Evolutionary conservation across 2,329 filamentous ascomycete species (phyloP), one percentile per base, ranked within the genome.

Genomic region (Salinomyces thailandicus): DNA sequence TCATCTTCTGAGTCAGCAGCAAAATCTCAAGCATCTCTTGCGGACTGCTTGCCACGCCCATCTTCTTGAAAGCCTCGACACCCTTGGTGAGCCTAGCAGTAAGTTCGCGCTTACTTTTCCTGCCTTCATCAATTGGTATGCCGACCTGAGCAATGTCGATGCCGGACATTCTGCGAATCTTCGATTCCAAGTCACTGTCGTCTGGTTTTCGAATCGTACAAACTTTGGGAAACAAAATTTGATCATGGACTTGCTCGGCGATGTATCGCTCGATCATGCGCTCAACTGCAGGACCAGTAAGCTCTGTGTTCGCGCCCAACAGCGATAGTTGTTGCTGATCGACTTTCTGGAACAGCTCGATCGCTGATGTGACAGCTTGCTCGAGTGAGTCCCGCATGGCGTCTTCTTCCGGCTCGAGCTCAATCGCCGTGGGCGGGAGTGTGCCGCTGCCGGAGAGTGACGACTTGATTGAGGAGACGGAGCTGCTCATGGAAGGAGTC

Each of bases 101-200:
- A 18, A 98, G 70, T 50, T 91, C 82, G 44, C 85, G 77, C 55
- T 94, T 96, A 20, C 79, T 84, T 47, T 72, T 72, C 36, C 73
- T 73, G 0, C 85, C 85, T 30, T 82, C 82, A 41, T 87, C 81
- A 31, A 95, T 84, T 3, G 76, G 71, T 35, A 98, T 86, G 1
- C 91, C 91, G 12, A 98, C 77, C 60, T 98, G 91, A 2, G 86
- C 91, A 36, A 98, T 82, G 59, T 98, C 91, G 38, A 98, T 79
- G 51, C 80, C 83, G 51, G 85, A 78, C 85, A 96, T 96, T 57
- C 93, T 85, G 28, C 83, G 77, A 37, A 95, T 91, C 54, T 91
- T 86, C 17, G 78, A 75, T 55, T 96, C 89, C 5, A 98, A 68
- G 50, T 95, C 86, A 6, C 82, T 66, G 53, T 98, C 91, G 46